Evolutionary conservation across 176 grass and related monocot species (phyloP), one percentile per base, ranked within the genome.

Genomic region (Bonia amplexicaulis): DNA sequence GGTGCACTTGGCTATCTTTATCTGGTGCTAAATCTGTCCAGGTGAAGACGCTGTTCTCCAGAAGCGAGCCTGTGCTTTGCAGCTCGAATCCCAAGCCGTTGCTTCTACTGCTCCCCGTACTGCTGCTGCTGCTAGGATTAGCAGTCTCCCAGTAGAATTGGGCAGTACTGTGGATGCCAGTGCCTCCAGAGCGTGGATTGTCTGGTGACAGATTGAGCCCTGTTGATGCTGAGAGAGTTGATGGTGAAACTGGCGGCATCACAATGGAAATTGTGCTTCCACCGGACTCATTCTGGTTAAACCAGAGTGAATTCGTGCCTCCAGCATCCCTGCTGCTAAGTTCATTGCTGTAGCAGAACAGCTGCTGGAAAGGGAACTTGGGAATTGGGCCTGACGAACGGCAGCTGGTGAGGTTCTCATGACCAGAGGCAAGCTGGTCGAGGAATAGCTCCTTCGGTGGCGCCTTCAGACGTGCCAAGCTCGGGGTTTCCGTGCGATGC

Each of bases 221-320:
- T 55, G 82, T 84, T 33, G 75, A 81, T 66, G 84, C 72, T 20
- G 91, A 92, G 76, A 89, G 80, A 76, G 81, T 73, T 66, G 84
- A 89, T 67, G 69, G 81, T 6, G 90, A 89, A 71, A 82, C 70
- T 58, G 81, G 82, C 25, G 85, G 85, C 55, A 85, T 80, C 19
- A 54, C 58, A 73, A 76, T 81, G 91, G 84, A 87, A 76, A 87
- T 63, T 25, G 81, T 66, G 71, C 81, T 93, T 77, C 81, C 48
- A 52, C 60, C 82, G 40, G 83, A 78, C 59, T 90, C 91, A 76
- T 63, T 89, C 73, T 89, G 78, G 52, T 69, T 90, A 35, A 82
- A 71, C 87, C 91, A 90, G 59, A 74, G 55, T 52, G 69, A 88
- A 66, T 61, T 83, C 8, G n/a, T 83, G 26, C 25, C 60, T 27